These are phyloP conservation scores for Ophiostoma sp. DNA, from an alignment of 2,329 filamentous ascomycete genomes.

Conservation along the genomic window DNA sequence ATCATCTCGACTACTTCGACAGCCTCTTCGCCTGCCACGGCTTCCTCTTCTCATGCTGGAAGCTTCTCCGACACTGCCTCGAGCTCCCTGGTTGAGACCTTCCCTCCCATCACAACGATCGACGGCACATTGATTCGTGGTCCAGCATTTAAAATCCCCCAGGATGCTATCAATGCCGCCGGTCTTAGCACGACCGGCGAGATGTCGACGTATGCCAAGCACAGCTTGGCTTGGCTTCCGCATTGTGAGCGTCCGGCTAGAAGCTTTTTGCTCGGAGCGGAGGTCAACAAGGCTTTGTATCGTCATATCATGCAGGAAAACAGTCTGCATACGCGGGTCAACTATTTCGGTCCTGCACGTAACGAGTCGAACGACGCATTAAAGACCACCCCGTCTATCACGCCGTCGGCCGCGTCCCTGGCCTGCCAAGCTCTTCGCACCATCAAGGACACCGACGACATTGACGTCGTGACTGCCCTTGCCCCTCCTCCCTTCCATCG, in stretches of 20 bases:
- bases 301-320: constrained; percentile 24
- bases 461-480: neutral
- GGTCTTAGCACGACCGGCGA: no score
- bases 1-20: no score
- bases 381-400: neutral
- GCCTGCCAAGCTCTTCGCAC: no score
- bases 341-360: constrained; percentile 16
- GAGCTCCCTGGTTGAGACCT: no score
- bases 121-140: no score
- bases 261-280: constrained; percentile 11
- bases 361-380: neutral
- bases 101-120: no score
- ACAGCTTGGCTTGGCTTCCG: neutral
- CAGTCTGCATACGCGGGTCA: constrained; percentile 18
- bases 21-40: no score
- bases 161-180: no score
- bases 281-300: constrained; percentile 24
- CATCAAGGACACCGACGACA: no score
- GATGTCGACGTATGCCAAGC: neutral
- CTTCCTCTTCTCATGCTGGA: no score
- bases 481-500: neutral
- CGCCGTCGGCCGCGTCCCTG: neutral
- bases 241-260: neutral
- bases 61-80: no score
- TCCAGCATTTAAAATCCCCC: no score